Evolutionary conservation across 208 protist species (phyloP).

Genomic region (Trichomonas tenax): DNA sequence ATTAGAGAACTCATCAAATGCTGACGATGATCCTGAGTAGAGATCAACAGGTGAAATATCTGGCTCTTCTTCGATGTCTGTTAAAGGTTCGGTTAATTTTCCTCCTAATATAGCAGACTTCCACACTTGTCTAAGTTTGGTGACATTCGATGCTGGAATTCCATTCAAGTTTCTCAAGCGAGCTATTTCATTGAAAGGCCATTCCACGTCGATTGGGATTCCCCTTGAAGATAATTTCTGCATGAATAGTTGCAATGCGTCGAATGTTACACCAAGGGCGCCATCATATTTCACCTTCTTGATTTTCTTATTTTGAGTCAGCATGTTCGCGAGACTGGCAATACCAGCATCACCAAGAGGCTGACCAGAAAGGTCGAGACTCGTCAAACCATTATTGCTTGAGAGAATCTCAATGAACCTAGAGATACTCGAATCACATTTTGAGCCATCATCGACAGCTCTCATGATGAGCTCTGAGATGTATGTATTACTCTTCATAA

Average conservation of each 20-base stretch:
- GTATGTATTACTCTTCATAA: neutral
- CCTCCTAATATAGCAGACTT: neutral
- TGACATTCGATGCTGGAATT: neutral
- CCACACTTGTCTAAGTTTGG: neutral
- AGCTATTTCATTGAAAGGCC: neutral
- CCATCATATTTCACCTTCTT: neutral
- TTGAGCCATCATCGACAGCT: neutral
- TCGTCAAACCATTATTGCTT: neutral
- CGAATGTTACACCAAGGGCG: neutral
- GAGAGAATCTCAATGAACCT: neutral
- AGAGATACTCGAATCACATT: neutral
- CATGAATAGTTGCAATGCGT: neutral
- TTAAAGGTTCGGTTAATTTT: neutral
- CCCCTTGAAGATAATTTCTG: neutral
- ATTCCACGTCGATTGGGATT: neutral
- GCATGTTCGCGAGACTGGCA: neutral
- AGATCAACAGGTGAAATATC: neutral
- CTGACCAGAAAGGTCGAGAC: neutral
- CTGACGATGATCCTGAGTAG: neutral
- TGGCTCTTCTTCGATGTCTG: neutral
- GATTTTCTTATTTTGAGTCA: neutral
- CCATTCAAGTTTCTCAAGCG: neutral
- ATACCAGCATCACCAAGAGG: neutral
- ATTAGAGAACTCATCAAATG: neutral
- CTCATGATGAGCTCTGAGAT: neutral